Evolutionary conservation across 2,329 filamentous ascomycete genomes (phyloP).

Genomic region (Parastagonospora nodorum): DNA sequence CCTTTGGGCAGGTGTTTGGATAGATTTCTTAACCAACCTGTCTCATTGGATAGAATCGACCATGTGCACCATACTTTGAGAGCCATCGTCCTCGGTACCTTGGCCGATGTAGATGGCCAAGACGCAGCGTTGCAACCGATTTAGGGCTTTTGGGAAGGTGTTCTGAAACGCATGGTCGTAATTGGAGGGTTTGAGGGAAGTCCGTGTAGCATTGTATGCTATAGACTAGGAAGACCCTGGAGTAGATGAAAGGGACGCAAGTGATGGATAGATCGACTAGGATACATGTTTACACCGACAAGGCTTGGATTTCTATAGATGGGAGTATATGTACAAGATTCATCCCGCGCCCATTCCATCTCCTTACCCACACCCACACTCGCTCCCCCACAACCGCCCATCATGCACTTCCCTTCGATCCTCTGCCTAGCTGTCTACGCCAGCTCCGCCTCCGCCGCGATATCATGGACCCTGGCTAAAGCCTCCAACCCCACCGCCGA

Average conservation of each 20-base stretch:
- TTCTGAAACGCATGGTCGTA: neutral
- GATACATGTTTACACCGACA: neutral
- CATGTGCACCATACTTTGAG: neutral
- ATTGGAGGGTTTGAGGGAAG: conserved; percentile 1
- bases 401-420: conserved; percentile 30
- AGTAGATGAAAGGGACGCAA: neutral
- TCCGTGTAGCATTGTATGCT: neutral
- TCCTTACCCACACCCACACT: neutral
- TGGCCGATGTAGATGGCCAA: neutral
- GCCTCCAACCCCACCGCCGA: conserved; percentile 36
- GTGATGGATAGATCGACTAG: neutral
- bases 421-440: conserved; percentile 25
- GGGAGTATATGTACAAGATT: neutral
- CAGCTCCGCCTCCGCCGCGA: conserved; percentile 24
- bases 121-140: neutral
- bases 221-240: neutral
- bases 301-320: neutral
- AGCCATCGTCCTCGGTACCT: neutral
- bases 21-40: too few relatives aligned
- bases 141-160: neutral
- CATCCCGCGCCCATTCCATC: neutral
- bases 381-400: neutral
- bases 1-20: neutral
- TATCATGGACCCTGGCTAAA: conserved; percentile 35
- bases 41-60: too few relatives aligned